These are phyloP conservation scores for Paraphoma sp. DNA, from an alignment of 2,329 filamentous ascomycete genomes.

Conservation along the genomic window DNA sequence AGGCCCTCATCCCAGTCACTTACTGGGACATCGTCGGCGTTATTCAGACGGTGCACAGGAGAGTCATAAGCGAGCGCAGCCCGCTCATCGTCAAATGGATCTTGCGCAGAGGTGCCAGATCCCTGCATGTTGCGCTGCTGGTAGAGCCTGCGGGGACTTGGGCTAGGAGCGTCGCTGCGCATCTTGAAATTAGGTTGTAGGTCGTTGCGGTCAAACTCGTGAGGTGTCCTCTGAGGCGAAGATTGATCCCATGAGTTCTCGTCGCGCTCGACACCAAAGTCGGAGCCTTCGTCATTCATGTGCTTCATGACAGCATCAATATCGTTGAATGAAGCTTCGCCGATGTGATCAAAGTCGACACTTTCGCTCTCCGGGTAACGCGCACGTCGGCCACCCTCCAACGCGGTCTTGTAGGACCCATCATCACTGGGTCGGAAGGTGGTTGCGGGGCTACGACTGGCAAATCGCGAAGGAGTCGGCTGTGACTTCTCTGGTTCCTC, in stretches of 20 bases:
- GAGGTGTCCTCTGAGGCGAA: conserved; percentile 40
- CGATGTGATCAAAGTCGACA: conserved; percentile 42
- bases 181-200: conserved; percentile 51
- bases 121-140: conserved; percentile 33
- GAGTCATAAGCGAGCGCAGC: conserved; percentile 61
- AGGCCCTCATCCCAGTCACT: conserved; percentile 95
- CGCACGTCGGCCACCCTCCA: conserved; percentile 40
- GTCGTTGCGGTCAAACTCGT: conserved; percentile 40
- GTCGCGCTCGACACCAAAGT: conserved; percentile 74
- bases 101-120: conserved; percentile 50
- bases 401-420: conserved; percentile 47
- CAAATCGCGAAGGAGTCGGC: conserved; percentile 23
- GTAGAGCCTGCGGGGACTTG: conserved; percentile 66
- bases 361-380: conserved; percentile 47
- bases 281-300: conserved; percentile 75
- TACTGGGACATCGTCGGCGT: conserved; percentile 68
- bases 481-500: conserved; percentile 30
- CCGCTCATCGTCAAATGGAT: conserved; percentile 70
- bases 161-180: conserved; percentile 75
- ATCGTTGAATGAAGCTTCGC: conserved; percentile 71
- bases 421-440: conserved; percentile 50
- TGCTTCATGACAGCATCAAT: conserved; percentile 93
- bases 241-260: conserved; percentile 52
- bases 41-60: conserved; percentile 68
- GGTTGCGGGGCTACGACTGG: conserved; percentile 47